Conservation (phyloP, 2,329 filamentous ascomycete genomes). For the Escovopsis sp. region DNA sequence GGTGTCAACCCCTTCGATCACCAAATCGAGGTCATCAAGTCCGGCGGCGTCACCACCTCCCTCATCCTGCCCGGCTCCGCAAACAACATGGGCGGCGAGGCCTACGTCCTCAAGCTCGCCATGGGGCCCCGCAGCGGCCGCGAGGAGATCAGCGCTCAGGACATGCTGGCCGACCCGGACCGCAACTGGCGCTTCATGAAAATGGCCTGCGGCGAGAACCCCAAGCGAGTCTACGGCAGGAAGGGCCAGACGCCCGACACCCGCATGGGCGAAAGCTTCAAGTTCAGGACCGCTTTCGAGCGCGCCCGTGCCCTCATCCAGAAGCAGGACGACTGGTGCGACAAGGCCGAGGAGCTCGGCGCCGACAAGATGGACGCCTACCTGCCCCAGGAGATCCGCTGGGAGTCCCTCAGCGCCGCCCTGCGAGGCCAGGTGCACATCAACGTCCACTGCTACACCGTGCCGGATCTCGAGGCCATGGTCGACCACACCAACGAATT, state of each 20-base stretch:
- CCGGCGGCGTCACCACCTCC: slow-evolving; percentile 55
- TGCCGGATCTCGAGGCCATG: slow-evolving; percentile 53
- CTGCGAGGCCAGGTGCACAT: slow-evolving; percentile 52
- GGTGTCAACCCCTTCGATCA: slow-evolving; percentile 46
- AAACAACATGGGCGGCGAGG: slow-evolving; percentile 62
- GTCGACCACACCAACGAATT: slow-evolving; percentile 59
- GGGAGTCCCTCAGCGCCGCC: slow-evolving; percentile 47
- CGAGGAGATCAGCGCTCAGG: slow-evolving; percentile 43
- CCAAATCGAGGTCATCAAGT: slow-evolving; percentile 55
- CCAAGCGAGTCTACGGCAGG: slow-evolving; percentile 46
- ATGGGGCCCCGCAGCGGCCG: slow-evolving; percentile 44
- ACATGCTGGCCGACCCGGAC: slow-evolving; percentile 52
- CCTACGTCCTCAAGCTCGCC: slow-evolving; percentile 52
- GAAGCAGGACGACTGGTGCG: slow-evolving; percentile 54
- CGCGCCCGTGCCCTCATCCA: slow-evolving; percentile 40
- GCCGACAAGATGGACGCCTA: slow-evolving; percentile 37
- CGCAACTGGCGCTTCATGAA: slow-evolving; percentile 56
- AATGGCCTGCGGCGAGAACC: slow-evolving; percentile 61
- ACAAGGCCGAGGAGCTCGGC: slow-evolving; percentile 34
- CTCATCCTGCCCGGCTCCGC: slow-evolving; percentile 51
- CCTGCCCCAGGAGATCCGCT: slow-evolving; percentile 44
- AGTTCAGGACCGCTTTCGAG: slow-evolving; percentile 53
- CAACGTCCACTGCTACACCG: slow-evolving; percentile 58
- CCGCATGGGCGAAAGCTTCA: slow-evolving; percentile 53
- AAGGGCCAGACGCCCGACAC: slow-evolving; percentile 33